Evolutionary conservation across 495 filamentous ascomycete genomes (phyloP).

Genomic region (Neurospora intermedia): DNA sequence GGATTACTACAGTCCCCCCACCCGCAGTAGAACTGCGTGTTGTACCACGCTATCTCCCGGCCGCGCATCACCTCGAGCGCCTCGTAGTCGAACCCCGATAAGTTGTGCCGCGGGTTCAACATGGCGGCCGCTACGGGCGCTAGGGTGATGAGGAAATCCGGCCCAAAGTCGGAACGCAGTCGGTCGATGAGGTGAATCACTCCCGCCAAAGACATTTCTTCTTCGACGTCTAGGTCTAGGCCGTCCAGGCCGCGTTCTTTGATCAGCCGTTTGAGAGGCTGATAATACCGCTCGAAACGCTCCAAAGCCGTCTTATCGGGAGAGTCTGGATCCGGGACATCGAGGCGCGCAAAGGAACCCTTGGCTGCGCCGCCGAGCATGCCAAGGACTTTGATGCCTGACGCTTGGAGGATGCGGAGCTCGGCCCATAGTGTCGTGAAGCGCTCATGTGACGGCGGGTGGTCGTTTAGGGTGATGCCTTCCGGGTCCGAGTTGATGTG

Average conservation of each 20-base stretch:
- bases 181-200: slow-evolving; percentile 64
- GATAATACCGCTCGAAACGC: slow-evolving; percentile 58
- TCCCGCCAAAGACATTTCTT: slow-evolving; percentile 60
- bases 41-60: slow-evolving; percentile 66
- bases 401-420: slow-evolving; percentile 50
- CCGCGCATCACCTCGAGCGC: slow-evolving; percentile 57
- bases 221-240: slow-evolving; percentile 78
- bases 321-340: slow-evolving; percentile 29
- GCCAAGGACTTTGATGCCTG: slow-evolving; percentile 61
- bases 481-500: slow-evolving; percentile 60
- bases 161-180: slow-evolving; percentile 61
- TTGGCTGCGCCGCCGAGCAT: slow-evolving; percentile 78
- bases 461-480: slow-evolving; percentile 65
- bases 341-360: slow-evolving; percentile 56
- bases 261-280: slow-evolving; percentile 50
- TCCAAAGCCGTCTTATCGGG: not conserved
- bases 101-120: slow-evolving; percentile 39
- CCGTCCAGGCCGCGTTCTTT: slow-evolving; percentile 53
- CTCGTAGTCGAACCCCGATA: slow-evolving; percentile 69
- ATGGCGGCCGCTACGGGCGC: slow-evolving; percentile 71
- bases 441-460: slow-evolving; percentile 46
- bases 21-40: slow-evolving; percentile 77
- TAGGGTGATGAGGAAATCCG: slow-evolving; percentile 61
- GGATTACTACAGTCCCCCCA: slow-evolving; percentile 55
- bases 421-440: slow-evolving; percentile 60